Base-by-base conservation (phyloP, 306 rosid species). In the Lablab purpureus region DNA sequence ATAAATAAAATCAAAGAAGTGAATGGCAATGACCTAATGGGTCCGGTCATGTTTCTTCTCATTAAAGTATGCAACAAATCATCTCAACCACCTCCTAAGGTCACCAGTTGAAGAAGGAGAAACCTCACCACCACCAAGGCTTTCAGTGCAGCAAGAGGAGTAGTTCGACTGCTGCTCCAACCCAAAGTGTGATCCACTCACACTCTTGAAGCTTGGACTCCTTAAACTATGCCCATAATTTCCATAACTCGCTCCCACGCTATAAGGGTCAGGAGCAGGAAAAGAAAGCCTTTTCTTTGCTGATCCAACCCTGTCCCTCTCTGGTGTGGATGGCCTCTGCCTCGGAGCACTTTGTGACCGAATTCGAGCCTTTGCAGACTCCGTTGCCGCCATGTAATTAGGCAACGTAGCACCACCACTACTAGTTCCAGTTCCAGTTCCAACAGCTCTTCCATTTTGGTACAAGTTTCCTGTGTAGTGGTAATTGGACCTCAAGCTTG, bases 331-430 rank as follows among this genome's bases (percentile, higher is more conserved):
- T 0, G 98, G 96, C 85, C 99, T 88, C 83, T 96, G 99, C 84
- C 98, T 85, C 0, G 99, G 99, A 0, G 99, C 98, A 14, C 99
- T 96, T 50, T 90, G 99, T 1, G 99, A 96, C 6, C 99, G 90
- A 8, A 89, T 84, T 3, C 99, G 83, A 10, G 98, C 97, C 87
- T 93, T 93, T 1, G 99, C 97, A 10, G 98, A 96, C 91, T 93
- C 99, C 0, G 99, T 96, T 9, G 98, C 98, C 0, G 98, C 96
- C 99, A 96, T 96, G 88, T 96, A 96, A 80, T 96, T 91, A 75
- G 99, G 99, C 87, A 96, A 64, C 71, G 91, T 40, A 62, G 85
- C 67, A 21, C 78, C 78, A 22, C 63, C 60, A 21, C 77, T 71
- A 13, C 78, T 17, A 37, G n/a, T n/a, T n/a, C 88, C 89, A 28